These are phyloP conservation scores for Scheffersomyces insectosa DNA, from an alignment of 1,139 yeast species.

Conservation along the genomic window DNA sequence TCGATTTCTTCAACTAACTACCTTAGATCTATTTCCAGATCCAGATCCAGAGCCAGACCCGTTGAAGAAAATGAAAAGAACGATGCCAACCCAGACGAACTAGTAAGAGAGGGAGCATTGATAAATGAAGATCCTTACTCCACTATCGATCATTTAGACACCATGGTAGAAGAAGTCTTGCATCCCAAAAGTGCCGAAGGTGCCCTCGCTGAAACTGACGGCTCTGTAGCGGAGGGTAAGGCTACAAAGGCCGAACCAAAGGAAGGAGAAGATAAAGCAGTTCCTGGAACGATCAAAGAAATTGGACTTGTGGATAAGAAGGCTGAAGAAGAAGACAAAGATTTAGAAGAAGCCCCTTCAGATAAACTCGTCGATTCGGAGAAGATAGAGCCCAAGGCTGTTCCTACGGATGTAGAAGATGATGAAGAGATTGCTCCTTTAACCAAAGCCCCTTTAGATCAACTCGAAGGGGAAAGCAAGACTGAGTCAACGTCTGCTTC, in stretches of 20 bases:
- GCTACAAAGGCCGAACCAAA: background rate
- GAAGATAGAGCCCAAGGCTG: no score
- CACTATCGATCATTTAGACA: slow-evolving; percentile 40
- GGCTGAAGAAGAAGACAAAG: slow-evolving; percentile 1
- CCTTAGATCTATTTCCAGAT: slow-evolving; percentile 61
- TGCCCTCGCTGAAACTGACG: background rate
- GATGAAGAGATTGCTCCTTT: no score
- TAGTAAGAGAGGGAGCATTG: slow-evolving; percentile 47
- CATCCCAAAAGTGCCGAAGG: slow-evolving; percentile 11
- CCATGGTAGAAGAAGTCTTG: slow-evolving; percentile 43
- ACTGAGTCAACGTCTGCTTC: no score
- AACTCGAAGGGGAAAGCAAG: no score
- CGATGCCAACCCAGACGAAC: slow-evolving; percentile 42
- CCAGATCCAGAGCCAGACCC: slow-evolving; percentile 59
- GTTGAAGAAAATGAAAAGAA: slow-evolving; percentile 34
- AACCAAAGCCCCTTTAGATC: no score
- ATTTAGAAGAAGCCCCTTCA: background rate
- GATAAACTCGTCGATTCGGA: no score
- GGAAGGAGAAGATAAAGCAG: background rate
- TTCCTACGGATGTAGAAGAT: background rate
- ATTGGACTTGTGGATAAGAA: background rate
- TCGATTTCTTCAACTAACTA: slow-evolving; percentile 47
- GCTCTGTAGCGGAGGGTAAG: background rate
- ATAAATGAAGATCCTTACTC: slow-evolving; percentile 49
- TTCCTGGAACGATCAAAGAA: background rate